Evolutionary conservation across 805 yeast species (phyloP).

Genomic region (Saturnispora dispora): DNA sequence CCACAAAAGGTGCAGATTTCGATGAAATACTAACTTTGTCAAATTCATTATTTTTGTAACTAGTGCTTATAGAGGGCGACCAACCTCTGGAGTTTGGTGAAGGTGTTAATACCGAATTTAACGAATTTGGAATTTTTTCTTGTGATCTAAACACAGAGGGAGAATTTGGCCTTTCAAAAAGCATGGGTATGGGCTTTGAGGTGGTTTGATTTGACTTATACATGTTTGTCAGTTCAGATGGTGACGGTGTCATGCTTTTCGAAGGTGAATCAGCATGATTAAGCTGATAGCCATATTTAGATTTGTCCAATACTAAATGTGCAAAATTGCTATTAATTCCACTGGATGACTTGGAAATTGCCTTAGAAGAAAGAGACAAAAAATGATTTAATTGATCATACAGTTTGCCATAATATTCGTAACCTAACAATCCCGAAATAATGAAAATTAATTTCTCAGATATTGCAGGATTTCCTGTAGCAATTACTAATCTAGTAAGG

Average conservation of each 20-base stretch:
- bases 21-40: conserved; percentile 4
- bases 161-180: conserved; percentile 13
- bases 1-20: background rate
- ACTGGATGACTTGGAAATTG: background rate
- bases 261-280: background rate
- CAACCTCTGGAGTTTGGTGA: conserved; percentile 8
- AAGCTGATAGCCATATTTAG: background rate
- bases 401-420: conserved; percentile 20
- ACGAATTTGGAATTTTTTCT: background rate
- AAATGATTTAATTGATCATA: conserved; percentile 9
- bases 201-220: background rate
- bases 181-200: conserved; percentile 14
- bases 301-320: background rate
- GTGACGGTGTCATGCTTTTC: background rate
- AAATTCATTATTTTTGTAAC: background rate
- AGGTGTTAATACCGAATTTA: background rate
- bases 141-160: conserved; percentile 10
- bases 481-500: conserved; percentile 36
- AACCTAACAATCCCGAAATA: conserved; percentile 40
- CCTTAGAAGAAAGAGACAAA: conserved; percentile 2
- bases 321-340: background rate
- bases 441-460: conserved; percentile 47
- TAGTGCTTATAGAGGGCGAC: conserved; percentile 5
- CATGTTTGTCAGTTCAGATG: background rate
- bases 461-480: conserved; percentile 49